phyloP scores from a whole-genome alignment of 2,329 filamentous ascomycete species.

The Pseudopithomyces maydicus region DNA sequence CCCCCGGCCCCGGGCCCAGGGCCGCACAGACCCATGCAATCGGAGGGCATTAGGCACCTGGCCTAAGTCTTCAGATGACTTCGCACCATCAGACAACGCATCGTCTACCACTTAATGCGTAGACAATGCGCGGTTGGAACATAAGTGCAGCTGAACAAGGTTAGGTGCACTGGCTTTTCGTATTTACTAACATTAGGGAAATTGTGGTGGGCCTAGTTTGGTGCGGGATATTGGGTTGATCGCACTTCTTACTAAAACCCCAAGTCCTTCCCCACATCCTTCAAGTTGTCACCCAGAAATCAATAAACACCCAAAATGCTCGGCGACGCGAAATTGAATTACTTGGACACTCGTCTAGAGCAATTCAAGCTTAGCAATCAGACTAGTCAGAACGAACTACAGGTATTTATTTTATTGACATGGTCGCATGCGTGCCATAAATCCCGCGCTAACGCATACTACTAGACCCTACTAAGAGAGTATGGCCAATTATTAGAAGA shows the following conservation, averaged over 20 bases:
- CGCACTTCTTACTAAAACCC: neutral
- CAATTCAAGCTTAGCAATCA: constrained; percentile 32
- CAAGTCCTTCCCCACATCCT: neutral
- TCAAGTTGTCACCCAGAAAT: neutral
- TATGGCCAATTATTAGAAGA: constrained; percentile 56
- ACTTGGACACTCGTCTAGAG: constrained; percentile 33
- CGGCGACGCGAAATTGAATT: constrained; percentile 29
- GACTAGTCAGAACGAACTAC: constrained; percentile 19
- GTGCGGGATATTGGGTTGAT: no score
- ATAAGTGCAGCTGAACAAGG: neutral
- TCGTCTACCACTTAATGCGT: neutral
- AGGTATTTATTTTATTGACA: neutral
- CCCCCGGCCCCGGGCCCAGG: no score
- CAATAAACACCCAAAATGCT: constrained; percentile 21
- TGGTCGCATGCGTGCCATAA: neutral
- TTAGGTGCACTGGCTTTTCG: neutral
- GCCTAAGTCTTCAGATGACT: neutral
- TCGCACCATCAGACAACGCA: neutral
- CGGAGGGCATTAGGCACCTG: neutral
- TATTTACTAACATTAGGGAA: neutral
- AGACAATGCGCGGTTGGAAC: neutral
- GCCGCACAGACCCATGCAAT: neutral
- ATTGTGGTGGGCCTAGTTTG: neutral
- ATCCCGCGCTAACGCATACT: constrained; percentile 10
- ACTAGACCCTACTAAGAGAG: constrained; percentile 42